Evolutionary conservation across 805 yeast genomes (phyloP).

Genomic region (Saturnispora diversa): DNA sequence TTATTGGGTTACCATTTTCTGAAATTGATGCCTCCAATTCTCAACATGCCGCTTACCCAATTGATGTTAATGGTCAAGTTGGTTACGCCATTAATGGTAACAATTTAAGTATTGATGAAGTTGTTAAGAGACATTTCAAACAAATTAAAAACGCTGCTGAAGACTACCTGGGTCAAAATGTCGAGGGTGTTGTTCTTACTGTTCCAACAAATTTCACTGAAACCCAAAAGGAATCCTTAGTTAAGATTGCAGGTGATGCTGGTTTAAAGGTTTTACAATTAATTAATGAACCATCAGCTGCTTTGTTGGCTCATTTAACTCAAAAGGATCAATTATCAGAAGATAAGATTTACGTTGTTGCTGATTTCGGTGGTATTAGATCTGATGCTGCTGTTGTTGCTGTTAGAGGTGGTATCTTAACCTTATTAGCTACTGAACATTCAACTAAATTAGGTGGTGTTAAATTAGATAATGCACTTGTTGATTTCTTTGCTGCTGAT

Average conservation of each 20-base stretch:
- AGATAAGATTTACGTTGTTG: constrained; percentile 81
- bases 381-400: constrained; percentile 93
- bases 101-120: constrained; percentile 63
- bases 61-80: constrained; percentile 53
- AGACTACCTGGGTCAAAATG: constrained; percentile 76
- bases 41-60: constrained; percentile 58
- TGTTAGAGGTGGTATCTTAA: constrained; percentile 88
- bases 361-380: constrained; percentile 94
- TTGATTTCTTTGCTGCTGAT: constrained; percentile 84
- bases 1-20: constrained; percentile 65
- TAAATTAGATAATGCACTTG: constrained; percentile 68
- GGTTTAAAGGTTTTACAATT: constrained; percentile 78
- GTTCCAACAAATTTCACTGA: constrained; percentile 84
- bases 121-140: constrained; percentile 72
- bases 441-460: constrained; percentile 83
- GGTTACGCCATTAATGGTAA: constrained; percentile 59
- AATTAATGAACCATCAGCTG: constrained; percentile 88
- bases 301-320: constrained; percentile 72
- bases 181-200: constrained; percentile 79
- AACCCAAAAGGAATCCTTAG: constrained; percentile 58
- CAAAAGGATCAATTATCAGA: constrained; percentile 40
- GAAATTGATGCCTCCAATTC: constrained; percentile 62
- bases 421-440: constrained; percentile 79
- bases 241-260: constrained; percentile 55
- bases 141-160: constrained; percentile 83